Evolutionary conservation across 2,329 filamentous ascomycete species (phyloP).

Genomic region (Colletotrichum lupini): DNA sequence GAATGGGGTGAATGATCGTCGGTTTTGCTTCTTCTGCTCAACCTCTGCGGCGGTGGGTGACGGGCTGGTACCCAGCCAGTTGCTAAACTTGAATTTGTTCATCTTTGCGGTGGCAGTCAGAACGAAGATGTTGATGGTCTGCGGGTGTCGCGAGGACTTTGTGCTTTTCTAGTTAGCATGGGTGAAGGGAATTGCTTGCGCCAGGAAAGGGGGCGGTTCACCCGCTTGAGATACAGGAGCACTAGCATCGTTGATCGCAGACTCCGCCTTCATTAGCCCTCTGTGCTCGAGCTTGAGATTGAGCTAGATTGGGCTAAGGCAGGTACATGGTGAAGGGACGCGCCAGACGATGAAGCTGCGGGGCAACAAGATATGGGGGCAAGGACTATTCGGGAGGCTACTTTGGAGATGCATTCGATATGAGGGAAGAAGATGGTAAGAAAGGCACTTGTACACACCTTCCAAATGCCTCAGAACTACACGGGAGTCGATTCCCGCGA

Average conservation of each 20-base stretch:
- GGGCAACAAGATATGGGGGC: background rate
- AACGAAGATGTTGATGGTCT: background rate
- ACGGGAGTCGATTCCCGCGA: background rate
- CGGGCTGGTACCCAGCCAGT: conserved; percentile 46
- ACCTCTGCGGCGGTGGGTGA: conserved; percentile 37
- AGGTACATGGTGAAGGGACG: background rate
- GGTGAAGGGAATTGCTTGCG: background rate
- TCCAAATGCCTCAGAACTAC: background rate
- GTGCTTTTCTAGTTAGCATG: background rate
- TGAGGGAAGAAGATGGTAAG: background rate
- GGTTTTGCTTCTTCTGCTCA: conserved; percentile 48
- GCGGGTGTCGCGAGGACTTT: background rate
- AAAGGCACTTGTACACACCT: background rate
- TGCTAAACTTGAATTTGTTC: conserved; percentile 48
- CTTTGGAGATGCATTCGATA: background rate
- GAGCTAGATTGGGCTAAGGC: background rate
- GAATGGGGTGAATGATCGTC: conserved; percentile 46
- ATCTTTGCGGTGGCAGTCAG: conserved; percentile 30
- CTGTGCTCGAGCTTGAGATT: background rate
- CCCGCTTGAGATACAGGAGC: background rate
- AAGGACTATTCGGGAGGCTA: background rate
- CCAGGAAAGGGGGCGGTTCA: background rate
- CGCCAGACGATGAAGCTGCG: background rate
- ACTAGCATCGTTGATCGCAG: background rate
- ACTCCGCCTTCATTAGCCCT: background rate